Evolutionary conservation across 2,329 filamentous ascomycete species (phyloP), one percentile per base, ranked within the genome.

Genomic region (Orbilia javanica): DNA sequence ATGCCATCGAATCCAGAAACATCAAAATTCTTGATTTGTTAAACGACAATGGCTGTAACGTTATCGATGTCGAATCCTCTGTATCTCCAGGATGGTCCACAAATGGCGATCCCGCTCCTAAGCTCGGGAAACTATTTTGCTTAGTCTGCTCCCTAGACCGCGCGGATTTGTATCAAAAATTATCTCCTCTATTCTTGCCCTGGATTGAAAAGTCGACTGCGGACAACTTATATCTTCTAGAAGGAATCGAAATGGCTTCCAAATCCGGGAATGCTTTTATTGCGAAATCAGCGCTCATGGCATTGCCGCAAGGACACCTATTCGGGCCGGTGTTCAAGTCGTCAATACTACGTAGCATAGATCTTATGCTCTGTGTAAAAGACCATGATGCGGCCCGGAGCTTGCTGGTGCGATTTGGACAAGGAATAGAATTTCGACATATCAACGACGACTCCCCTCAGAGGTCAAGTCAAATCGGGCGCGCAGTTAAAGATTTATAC

Each of bases 61-160:
- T 11, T 20, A 18, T n/a, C 5, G 10, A n/a, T 11, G 11, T 20
- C 22, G 29, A 31, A 18, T 13, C 2, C 15, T 10, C 31, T 20
- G 25, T 27, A 5, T 60, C 48, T 46, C 53, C 53, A n/a, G 69
- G 62, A 15, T 73, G 69, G 69, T 29, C 39, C 8, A 7, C 27
- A 1, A 44, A 66, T 5, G 69, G 50, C 8, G 29, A 22, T 52
- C n/a, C 62, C 8, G 50, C 18, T 15, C 42, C n/a, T 8, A 74
- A 67, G 22, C 15, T 74, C 1, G 52, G 42, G 10, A 74, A 63
- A 18, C n/a, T 74, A 4, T 74, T 74, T 31, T 1, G 27, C 11
- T 29, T 73, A 6, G 13, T 44, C 25, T 74, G 62, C 27, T 34
- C 42, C 2, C 10, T 34, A 10, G 6, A 36, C 4, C 39, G 39